These are phyloP conservation scores for Sinapis alba DNA, from an alignment of 441 rosid species.

Conservation along the genomic window DNA sequence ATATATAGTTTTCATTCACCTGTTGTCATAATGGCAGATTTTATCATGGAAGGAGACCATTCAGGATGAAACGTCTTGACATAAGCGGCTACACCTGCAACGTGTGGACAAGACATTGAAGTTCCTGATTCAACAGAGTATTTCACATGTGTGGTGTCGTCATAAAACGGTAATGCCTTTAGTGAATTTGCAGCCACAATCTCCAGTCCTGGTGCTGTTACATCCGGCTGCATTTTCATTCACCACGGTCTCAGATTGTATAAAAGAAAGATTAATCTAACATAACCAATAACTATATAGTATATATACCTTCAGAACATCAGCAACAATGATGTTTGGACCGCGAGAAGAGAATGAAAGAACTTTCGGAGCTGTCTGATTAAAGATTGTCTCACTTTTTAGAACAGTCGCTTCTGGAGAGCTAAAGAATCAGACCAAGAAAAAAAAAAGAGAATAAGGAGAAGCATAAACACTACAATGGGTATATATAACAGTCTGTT, in stretches of 20 bases:
- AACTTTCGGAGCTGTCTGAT: slow-evolving; percentile 20
- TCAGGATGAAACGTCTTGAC: slow-evolving; percentile 48
- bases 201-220: slow-evolving; percentile 54
- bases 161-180: neutral
- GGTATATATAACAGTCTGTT: neutral
- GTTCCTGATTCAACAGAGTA: slow-evolving; percentile 48
- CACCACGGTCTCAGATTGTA: neutral
- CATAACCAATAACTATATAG: neutral
- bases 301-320: slow-evolving; percentile 23
- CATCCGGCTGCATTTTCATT: slow-evolving; percentile 42
- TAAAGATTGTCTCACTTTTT: slow-evolving; percentile 5
- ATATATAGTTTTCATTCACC: slow-evolving; percentile 27
- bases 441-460: neutral
- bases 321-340: slow-evolving; percentile 19
- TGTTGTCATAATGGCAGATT: slow-evolving; percentile 66
- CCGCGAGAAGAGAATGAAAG: slow-evolving; percentile 33
- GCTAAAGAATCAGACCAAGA: neutral
- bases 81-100: slow-evolving; percentile 52
- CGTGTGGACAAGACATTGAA: slow-evolving; percentile 64
- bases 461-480: neutral
- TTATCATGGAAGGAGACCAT: slow-evolving; percentile 66
- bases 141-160: slow-evolving; percentile 31
- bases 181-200: slow-evolving; percentile 55
- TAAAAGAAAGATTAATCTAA: neutral
- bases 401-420: slow-evolving; percentile 13